Evolutionary conservation across 495 filamentous ascomycete genomes (phyloP).

Genomic region (Penicillium silybi): DNA sequence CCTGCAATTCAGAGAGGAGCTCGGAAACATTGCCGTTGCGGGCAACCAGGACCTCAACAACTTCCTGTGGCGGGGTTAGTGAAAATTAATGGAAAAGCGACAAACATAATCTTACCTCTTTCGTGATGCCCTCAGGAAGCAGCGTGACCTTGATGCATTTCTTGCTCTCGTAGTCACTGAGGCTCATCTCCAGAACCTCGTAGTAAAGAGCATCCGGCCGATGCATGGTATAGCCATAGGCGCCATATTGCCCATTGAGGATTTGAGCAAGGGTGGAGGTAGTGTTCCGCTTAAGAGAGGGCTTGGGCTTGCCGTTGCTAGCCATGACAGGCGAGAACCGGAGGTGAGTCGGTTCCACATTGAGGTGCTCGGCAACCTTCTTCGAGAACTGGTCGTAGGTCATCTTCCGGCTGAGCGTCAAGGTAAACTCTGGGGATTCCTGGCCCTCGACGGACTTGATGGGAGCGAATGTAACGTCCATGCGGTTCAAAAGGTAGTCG

Average conservation of each 20-base stretch:
- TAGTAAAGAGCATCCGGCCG: conserved; percentile 76
- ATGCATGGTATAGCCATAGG: conserved; percentile 62
- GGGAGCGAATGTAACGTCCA: conserved; percentile 54
- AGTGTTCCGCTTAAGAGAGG: conserved; percentile 65
- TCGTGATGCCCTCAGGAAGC: conserved; percentile 84
- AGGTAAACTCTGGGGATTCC: conserved; percentile 50
- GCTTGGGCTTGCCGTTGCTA: conserved; percentile 67
- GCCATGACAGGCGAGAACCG: conserved; percentile 83
- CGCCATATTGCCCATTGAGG: conserved; percentile 60
- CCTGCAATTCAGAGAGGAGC: conserved; percentile 66
- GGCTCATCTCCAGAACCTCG: conserved; percentile 87
- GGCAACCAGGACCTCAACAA: conserved; percentile 76
- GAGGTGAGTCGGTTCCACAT: conserved; percentile 78
- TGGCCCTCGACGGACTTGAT: conserved; percentile 40
- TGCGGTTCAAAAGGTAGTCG: conserved; percentile 84
- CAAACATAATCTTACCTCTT: conserved; percentile 59
- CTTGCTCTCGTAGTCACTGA: conserved; percentile 89
- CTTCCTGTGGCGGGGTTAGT: not conserved
- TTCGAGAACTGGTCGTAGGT: conserved; percentile 84
- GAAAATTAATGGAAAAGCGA: not conserved
- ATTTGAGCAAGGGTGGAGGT: conserved; percentile 65
- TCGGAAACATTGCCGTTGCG: conserved; percentile 77
- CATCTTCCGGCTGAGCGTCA: conserved; percentile 80
- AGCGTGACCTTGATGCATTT: conserved; percentile 76
- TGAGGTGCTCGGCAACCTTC: conserved; percentile 76